phyloP scores from a whole-genome alignment of 495 filamentous ascomycete genomes.

The Beverwykella pulmonaria region DNA sequence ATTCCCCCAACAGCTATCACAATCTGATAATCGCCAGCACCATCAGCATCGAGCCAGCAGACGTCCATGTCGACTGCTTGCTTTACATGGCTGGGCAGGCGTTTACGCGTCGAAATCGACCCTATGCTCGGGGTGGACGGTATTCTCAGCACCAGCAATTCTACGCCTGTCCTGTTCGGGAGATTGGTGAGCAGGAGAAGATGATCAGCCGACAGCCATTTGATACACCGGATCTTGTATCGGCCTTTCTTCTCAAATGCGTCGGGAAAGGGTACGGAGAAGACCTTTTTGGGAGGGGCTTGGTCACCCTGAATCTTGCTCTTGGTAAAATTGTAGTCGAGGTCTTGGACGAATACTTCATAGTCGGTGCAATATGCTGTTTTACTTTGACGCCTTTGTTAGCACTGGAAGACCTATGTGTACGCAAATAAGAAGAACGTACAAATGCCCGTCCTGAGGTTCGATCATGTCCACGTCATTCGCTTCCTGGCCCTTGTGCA shows the following conservation, averaged over 20 bases:
- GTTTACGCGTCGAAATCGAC: slow-evolving; percentile 54
- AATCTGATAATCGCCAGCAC: slow-evolving; percentile 64
- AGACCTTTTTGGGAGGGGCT: slow-evolving; percentile 61
- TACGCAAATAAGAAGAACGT: not conserved
- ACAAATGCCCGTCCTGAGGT: slow-evolving; percentile 58
- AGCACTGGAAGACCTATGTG: not conserved
- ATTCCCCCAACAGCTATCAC: slow-evolving; percentile 81
- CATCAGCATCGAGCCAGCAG: slow-evolving; percentile 58
- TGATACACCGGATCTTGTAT: slow-evolving; percentile 48
- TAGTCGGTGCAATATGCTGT: slow-evolving; percentile 80
- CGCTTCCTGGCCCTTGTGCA: slow-evolving; percentile 66
- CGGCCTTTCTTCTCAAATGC: slow-evolving; percentile 41
- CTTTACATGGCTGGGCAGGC: slow-evolving; percentile 59
- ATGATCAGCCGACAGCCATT: slow-evolving; percentile 67
- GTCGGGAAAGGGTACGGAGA: slow-evolving; percentile 61
- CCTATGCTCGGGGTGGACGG: slow-evolving; percentile 36
- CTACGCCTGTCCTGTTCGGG: slow-evolving; percentile 61
- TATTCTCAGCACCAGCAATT: slow-evolving; percentile 51
- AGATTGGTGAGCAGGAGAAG: slow-evolving; percentile 47
- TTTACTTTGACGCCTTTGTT: slow-evolving; percentile 37
- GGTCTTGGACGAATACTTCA: slow-evolving; percentile 64
- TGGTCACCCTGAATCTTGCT: slow-evolving; percentile 51
- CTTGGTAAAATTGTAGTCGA: slow-evolving; percentile 54
- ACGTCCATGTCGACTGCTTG: slow-evolving; percentile 76
- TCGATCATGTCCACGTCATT: slow-evolving; percentile 79